Evolutionary conservation across 139 green algal species (phyloP).

Genomic region (Microglena sp.): DNA sequence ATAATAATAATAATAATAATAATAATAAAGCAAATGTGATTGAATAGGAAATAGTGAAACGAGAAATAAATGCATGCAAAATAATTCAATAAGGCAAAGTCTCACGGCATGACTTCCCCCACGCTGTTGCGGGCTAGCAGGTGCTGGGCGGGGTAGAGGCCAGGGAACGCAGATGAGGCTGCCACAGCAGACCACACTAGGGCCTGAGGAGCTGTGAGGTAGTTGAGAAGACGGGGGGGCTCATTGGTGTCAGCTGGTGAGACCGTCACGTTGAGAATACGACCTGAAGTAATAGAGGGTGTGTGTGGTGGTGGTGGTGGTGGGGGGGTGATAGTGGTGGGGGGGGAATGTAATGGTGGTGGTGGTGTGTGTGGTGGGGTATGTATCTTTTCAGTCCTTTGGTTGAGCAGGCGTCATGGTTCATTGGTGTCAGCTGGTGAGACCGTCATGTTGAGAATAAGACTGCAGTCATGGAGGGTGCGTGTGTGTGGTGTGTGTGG

Average conservation of each 20-base stretch:
- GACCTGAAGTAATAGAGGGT: conserved; percentile 48
- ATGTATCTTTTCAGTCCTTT: no score
- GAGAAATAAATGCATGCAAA: not conserved
- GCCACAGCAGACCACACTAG: conserved; percentile 83
- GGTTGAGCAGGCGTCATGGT: conserved; percentile 83
- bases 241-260: conserved; percentile 75
- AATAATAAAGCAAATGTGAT: not conserved
- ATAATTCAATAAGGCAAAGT: conserved; percentile 3
- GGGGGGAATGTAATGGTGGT: not conserved
- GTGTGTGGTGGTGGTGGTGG: no score
- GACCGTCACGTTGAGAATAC: conserved; percentile 87
- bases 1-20: no score
- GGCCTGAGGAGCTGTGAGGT: conserved; percentile 75
- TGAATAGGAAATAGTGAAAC: not conserved
- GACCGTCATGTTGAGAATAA: conserved; percentile 87
- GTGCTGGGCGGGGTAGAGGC: conserved; percentile 70
- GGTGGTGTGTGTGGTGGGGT: no score
- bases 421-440: conserved; percentile 75
- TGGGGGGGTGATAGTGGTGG: not conserved
- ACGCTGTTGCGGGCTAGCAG: conserved; percentile 48
- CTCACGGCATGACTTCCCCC: no score
- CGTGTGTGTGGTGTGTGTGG: no score
- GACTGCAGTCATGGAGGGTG: conserved; percentile 41
- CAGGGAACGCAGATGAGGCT: conserved; percentile 76
- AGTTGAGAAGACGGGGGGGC: conserved; percentile 84